Evolutionary conservation across 305 asterid species (phyloP).

Genomic region (Fraxinus sp.): DNA sequence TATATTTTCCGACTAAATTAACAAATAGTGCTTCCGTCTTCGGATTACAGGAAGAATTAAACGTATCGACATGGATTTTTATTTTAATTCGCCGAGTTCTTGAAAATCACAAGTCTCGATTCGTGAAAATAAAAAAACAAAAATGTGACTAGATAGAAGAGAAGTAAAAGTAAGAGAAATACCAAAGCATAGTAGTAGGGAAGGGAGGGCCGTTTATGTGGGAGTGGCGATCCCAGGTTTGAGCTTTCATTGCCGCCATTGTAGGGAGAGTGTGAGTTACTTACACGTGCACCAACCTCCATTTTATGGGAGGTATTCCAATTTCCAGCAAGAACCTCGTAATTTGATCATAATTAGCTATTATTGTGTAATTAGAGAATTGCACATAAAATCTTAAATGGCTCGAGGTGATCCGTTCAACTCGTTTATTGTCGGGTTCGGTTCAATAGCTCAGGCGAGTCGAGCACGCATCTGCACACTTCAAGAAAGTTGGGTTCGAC

Average conservation of each 20-base stretch:
- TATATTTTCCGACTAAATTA: constrained; percentile 12
- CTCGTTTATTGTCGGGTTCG: not conserved
- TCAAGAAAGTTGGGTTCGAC: not conserved
- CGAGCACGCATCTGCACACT: no score
- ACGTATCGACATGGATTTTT: not conserved
- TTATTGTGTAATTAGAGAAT: not conserved
- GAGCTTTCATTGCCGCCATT: constrained; percentile 44
- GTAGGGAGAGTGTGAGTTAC: constrained; percentile 32
- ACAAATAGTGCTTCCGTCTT: constrained; percentile 1
- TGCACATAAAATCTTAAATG: no score
- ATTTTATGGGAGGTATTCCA: constrained; percentile 3
- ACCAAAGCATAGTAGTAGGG: constrained; percentile 55
- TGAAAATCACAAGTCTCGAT: constrained; percentile 12
- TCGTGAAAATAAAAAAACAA: not conserved
- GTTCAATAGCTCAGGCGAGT: no score
- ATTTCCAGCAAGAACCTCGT: not conserved
- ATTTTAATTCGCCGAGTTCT: no score
- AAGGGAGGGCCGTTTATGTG: constrained; percentile 41
- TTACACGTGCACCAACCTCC: constrained; percentile 29
- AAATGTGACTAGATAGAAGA: constrained; percentile 10
- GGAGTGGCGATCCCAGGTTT: constrained; percentile 37
- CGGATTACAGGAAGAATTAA: constrained; percentile 14
- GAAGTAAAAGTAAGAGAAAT: constrained; percentile 27
- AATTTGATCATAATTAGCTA: constrained; percentile 13
- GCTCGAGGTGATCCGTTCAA: not conserved